Evolutionary conservation across 2,329 filamentous ascomycete genomes (phyloP).

Genomic region (Periconia sp.): DNA sequence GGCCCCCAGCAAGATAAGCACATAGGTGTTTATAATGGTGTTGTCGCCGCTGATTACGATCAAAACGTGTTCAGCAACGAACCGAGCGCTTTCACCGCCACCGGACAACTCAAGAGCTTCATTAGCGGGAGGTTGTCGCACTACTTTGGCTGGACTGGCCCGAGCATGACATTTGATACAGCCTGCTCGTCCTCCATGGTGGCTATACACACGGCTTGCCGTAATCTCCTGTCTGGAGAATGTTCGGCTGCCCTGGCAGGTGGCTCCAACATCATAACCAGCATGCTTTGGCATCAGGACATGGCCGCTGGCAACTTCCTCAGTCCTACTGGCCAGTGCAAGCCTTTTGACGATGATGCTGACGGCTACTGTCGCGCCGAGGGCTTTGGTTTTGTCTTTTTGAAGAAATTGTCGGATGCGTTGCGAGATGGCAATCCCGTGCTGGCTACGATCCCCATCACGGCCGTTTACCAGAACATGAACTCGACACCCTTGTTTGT

Average conservation of each 20-base stretch:
- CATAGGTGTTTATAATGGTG: conserved; percentile 42
- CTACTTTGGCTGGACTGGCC: conserved; percentile 34
- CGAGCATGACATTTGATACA: conserved; percentile 39
- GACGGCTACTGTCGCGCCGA: conserved; percentile 64
- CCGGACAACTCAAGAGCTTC: conserved; percentile 29
- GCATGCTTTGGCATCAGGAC: conserved; percentile 36
- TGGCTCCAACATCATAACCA: conserved; percentile 42
- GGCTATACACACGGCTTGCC: conserved; percentile 37
- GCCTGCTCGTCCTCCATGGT: conserved; percentile 42
- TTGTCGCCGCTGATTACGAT: conserved; percentile 38
- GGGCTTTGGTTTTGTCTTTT: conserved; percentile 53
- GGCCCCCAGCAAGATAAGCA: conserved; percentile 15
- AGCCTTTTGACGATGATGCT: conserved; percentile 44
- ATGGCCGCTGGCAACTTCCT: conserved; percentile 50
- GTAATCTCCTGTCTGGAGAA: conserved; percentile 32
- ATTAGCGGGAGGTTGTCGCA: conserved; percentile 27
- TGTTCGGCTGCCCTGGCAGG: conserved; percentile 40
- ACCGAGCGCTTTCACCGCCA: conserved; percentile 23
- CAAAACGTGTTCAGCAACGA: conserved; percentile 18
- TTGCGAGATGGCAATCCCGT: conserved; percentile 57
- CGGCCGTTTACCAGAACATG: conserved; percentile 15
- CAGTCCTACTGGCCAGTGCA: conserved; percentile 53
- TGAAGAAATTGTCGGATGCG: conserved; percentile 59
- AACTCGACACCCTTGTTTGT: conserved; percentile 10
- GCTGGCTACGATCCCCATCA: conserved; percentile 48